phyloP scores from a whole-genome alignment of 1,284 basidiomycete species.

The Fomes fomentarius region DNA sequence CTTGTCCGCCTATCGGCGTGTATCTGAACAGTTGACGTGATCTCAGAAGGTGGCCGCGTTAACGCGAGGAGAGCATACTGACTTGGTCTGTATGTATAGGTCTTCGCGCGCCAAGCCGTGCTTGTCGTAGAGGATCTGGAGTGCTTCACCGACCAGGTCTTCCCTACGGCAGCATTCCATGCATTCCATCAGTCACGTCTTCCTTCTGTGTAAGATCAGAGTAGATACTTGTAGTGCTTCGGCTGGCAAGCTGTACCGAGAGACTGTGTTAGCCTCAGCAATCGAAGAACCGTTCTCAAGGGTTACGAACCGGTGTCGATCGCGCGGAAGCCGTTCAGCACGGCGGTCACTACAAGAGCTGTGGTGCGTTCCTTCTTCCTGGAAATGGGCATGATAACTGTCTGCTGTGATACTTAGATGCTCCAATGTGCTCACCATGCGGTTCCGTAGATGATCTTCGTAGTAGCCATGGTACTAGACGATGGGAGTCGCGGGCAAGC shows the following conservation, averaged over 20 bases:
- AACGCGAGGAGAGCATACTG: constrained; percentile 8
- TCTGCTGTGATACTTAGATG: too few species aligned
- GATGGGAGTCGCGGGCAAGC: neutral
- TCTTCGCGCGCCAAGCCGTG: constrained; percentile 38
- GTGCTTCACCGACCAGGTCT: constrained; percentile 76
- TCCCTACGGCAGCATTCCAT: constrained; percentile 51
- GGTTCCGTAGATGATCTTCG: constrained; percentile 68
- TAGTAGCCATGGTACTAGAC: constrained; percentile 25
- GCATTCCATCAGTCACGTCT: neutral
- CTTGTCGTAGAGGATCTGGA: constrained; percentile 45
- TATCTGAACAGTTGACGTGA: constrained; percentile 46
- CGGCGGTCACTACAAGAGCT: constrained; percentile 68
- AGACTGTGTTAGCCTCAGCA: too few species aligned
- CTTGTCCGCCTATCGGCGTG: constrained; percentile 75
- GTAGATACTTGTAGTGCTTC: constrained; percentile 70
- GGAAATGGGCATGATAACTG: neutral
- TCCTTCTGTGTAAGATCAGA: neutral
- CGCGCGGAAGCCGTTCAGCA: constrained; percentile 75
- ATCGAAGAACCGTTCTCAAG: too few species aligned
- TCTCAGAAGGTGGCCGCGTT: neutral
- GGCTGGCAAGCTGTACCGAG: constrained; percentile 69
- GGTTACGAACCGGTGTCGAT: constrained; percentile 76
- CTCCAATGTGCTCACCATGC: constrained; percentile 50
- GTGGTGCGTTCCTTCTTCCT: constrained; percentile 79
- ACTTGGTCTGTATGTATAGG: constrained; percentile 72